Evolutionary conservation across 345 rosid species (phyloP).

Genomic region (Sonneratia alba): DNA sequence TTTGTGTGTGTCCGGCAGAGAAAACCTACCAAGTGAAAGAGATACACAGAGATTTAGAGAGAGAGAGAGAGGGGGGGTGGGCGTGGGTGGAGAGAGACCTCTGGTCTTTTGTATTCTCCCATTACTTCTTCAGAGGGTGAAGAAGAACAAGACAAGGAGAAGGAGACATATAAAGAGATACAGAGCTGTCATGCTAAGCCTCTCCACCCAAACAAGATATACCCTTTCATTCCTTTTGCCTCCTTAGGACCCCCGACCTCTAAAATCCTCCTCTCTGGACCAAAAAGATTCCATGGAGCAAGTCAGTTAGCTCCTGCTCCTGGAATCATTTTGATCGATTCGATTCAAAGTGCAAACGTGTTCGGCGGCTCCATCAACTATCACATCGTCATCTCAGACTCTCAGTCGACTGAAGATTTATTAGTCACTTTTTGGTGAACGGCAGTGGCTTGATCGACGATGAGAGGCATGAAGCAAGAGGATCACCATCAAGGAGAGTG

Average conservation of each 20-base stretch:
- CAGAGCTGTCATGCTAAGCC: neutral
- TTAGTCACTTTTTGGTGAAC: too few species aligned
- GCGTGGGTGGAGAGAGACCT: too few species aligned
- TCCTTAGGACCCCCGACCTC: neutral
- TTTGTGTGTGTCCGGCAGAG: too few species aligned
- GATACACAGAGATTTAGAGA: conserved; percentile 9
- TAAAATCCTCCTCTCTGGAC: neutral
- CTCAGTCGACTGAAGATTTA: too few species aligned
- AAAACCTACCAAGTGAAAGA: conserved; percentile 17
- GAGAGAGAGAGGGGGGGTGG: too few species aligned
- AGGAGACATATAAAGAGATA: conserved; percentile 1
- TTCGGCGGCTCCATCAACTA: neutral
- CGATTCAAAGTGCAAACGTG: too few species aligned
- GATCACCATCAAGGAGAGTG: conserved; percentile 34
- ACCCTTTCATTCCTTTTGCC: neutral
- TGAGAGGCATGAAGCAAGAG: conserved; percentile 60
- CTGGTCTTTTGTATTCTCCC: too few species aligned
- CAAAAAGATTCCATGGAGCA: neutral
- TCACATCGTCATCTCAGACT: too few species aligned
- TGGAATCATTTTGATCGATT: too few species aligned
- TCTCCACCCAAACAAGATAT: neutral
- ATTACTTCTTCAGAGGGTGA: too few species aligned
- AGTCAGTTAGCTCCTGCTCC: too few species aligned
- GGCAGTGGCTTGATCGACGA: conserved; percentile 3
- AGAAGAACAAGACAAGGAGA: neutral